Evolutionary conservation across 1,139 yeast species (phyloP).

Genomic region (Pichia kudriavzevii): DNA sequence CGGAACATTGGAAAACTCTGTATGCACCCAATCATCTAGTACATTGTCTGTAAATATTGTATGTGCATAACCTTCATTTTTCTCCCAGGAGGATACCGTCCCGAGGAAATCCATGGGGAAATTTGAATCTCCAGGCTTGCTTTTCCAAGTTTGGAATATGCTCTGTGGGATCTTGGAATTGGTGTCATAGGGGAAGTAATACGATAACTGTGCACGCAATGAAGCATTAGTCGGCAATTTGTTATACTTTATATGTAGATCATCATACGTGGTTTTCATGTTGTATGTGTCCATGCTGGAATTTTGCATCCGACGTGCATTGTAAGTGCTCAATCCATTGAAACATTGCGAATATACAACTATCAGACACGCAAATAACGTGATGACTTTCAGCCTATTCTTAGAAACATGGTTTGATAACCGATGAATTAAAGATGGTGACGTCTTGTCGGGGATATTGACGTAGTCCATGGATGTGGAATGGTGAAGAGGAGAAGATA

Average conservation of each 20-base stretch:
- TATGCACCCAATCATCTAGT: constrained; percentile 29
- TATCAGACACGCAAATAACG: no score
- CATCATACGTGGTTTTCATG: constrained; percentile 9
- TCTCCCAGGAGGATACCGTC: constrained; percentile 45
- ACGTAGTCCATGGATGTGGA: no score
- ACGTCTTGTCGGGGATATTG: no score
- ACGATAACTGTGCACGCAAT: constrained; percentile 52
- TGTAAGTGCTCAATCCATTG: no score
- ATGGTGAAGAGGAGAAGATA: no score
- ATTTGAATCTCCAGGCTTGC: constrained; percentile 41
- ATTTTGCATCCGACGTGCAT: no score
- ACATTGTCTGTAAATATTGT: constrained; percentile 47
- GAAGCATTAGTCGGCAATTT: constrained; percentile 26
- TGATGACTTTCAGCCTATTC: no score
- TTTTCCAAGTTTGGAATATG: constrained; percentile 98
- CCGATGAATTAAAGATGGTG: no score
- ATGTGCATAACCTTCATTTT: constrained; percentile 54
- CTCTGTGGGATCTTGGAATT: constrained; percentile 35
- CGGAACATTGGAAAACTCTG: constrained; percentile 50
- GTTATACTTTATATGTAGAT: constrained; percentile 2
- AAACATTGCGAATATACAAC: no score
- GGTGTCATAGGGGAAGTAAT: constrained; percentile 66
- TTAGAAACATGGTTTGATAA: no score
- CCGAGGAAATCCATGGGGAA: constrained; percentile 44
- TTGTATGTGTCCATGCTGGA: constrained; percentile 4